A percentile compares a stretch with the other conserved stretches of the same genome.
Evolutionary conservation across 2,329 filamentous ascomycete species (phyloP).

Genomic region (Furcasterigmium furcatum): DNA sequence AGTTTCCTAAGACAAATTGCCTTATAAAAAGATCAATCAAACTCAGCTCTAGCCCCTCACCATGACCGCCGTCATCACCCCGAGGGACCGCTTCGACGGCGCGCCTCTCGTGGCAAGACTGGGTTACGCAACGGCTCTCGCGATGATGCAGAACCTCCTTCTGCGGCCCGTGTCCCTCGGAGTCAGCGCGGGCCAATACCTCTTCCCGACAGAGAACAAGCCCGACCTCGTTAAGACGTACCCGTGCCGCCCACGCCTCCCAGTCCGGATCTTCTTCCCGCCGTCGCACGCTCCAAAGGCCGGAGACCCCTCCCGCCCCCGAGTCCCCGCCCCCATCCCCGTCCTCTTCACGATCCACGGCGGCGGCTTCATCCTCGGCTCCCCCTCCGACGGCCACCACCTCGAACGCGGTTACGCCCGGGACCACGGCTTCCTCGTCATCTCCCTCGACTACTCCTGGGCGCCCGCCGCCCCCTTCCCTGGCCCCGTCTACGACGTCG

Average conservation of each 20-base stretch:
- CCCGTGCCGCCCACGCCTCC: conserved; percentile 9
- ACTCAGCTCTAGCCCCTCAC: neutral
- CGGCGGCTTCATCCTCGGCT: conserved; percentile 43
- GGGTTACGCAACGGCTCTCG: conserved; percentile 7
- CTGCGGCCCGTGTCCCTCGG: conserved; percentile 7
- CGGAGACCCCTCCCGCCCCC: conserved; percentile 7
- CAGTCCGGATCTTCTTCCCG: conserved; percentile 36
- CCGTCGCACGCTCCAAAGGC: conserved; percentile 19
- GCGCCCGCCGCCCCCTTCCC: conserved; percentile 42
- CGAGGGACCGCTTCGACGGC: conserved; percentile 2
- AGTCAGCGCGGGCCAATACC: conserved; percentile 3
- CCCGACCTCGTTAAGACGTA: conserved; percentile 11
- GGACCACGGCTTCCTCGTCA: conserved; percentile 34
- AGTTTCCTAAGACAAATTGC: too few relatives aligned
- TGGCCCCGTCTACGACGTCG: conserved; percentile 37
- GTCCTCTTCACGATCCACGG: conserved; percentile 48
- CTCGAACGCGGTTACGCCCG: conserved; percentile 40
- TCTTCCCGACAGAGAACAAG: conserved; percentile 7
- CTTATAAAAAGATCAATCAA: too few relatives aligned
- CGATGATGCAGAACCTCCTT: conserved; percentile 8
- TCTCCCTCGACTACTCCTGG: conserved; percentile 46
- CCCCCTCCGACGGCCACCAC: conserved; percentile 38
- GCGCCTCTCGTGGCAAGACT: conserved; percentile 5
- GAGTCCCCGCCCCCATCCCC: too few relatives aligned
- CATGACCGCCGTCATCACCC: conserved; percentile 3